A percentile compares a stretch with the other conserved stretches of the same genome.
These are phyloP conservation scores for Euphorbia celastroides DNA, from an alignment of 441 rosid genomes.

Conservation along the genomic window DNA sequence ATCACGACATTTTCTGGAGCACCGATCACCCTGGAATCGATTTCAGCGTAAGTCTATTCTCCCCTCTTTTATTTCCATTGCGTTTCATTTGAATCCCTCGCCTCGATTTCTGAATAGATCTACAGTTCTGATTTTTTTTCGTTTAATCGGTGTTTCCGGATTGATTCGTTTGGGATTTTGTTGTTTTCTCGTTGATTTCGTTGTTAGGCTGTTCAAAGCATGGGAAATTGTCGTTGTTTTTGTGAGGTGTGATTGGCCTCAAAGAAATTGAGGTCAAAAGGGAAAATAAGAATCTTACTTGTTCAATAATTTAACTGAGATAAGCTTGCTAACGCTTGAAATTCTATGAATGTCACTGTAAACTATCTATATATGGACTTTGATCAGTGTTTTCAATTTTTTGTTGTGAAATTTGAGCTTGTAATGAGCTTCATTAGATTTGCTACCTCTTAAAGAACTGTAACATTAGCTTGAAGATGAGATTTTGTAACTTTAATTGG, in stretches of 20 bases:
- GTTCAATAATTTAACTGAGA: no score
- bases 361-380: no score
- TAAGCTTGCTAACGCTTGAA: no score
- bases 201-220: not conserved
- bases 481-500: no score
- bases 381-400: no score
- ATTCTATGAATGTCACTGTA: no score
- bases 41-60: constrained; percentile 45
- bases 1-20: constrained; percentile 95
- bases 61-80: not conserved
- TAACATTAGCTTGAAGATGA: no score
- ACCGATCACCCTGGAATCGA: constrained; percentile 96
- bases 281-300: no score
- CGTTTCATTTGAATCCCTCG: not conserved
- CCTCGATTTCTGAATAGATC: constrained; percentile 3
- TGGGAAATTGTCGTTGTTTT: not conserved
- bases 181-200: not conserved
- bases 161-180: not conserved
- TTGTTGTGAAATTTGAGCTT: no score
- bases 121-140: not conserved
- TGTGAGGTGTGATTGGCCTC: not conserved
- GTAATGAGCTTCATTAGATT: no score
- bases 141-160: not conserved
- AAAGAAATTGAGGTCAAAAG: no score
- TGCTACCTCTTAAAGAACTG: no score